Percentiles rank a stretch among this genome's conserved stretches.
Evolutionary conservation across 1,139 yeast genomes (phyloP).

Genomic region (Pichia sp.): DNA sequence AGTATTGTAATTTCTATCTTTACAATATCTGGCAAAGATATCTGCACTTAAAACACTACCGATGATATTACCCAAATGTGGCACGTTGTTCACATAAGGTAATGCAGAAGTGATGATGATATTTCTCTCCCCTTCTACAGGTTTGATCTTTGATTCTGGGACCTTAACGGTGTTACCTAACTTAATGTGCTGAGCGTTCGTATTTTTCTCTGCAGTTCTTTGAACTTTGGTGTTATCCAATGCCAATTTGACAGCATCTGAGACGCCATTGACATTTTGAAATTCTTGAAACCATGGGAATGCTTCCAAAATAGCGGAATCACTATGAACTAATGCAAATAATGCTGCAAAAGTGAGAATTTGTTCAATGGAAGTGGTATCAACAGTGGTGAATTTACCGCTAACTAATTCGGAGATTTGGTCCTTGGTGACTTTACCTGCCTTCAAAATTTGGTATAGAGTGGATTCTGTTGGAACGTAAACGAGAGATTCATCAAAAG

Average conservation of each 20-base stretch:
- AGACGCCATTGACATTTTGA: conserved; percentile 31
- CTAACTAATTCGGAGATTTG: conserved; percentile 5
- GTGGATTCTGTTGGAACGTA: conserved; percentile 18
- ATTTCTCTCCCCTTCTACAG: conserved; percentile 47
- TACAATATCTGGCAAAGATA: conserved; percentile 84
- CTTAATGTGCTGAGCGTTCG: no score
- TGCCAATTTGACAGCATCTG: conserved; percentile 35
- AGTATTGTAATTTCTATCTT: conserved; percentile 82
- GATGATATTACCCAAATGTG: conserved; percentile 93
- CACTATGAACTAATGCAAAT: conserved; percentile 33
- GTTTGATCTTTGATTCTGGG: conserved; percentile 10
- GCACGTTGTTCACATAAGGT: conserved; percentile 97
- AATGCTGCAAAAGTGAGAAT: conserved; percentile 40
- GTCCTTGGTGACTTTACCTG: conserved; percentile 14
- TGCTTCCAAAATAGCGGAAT: conserved; percentile 1
- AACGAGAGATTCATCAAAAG: conserved; percentile 11
- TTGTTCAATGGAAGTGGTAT: conserved; percentile 31
- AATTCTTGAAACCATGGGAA: conserved; percentile 40
- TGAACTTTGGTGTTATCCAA: conserved; percentile 36
- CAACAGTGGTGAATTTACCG: conserved; percentile 13
- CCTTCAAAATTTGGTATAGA: conserved; percentile 19
- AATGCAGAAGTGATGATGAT: conserved; percentile 89
- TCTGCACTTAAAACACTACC: conserved; percentile 96
- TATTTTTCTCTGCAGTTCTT: conserved; percentile 37
- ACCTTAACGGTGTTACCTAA: no score